Conservation (phyloP, 2,329 filamentous ascomycete genomes). For the Curvularia hawaiiensis region DNA sequence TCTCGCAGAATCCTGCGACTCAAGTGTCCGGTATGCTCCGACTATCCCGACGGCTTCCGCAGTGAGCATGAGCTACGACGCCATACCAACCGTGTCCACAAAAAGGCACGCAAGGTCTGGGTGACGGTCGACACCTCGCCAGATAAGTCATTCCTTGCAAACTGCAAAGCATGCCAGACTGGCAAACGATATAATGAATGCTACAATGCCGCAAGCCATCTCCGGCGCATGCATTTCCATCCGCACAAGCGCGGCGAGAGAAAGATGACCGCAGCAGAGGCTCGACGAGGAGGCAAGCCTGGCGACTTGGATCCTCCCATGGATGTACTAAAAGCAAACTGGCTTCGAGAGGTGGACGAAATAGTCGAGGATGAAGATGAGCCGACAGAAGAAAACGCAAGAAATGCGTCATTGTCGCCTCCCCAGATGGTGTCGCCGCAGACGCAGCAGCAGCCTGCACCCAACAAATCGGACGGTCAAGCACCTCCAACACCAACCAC, state of each 20-base stretch:
- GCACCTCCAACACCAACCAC: constrained; percentile 46
- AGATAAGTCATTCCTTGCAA: constrained; percentile 69
- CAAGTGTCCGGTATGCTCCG: constrained; percentile 69
- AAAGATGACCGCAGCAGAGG: constrained; percentile 61
- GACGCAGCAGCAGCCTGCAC: constrained; percentile 20
- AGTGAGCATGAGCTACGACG: constrained; percentile 74
- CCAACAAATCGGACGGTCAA: constrained; percentile 34
- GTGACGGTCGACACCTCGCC: constrained; percentile 66
- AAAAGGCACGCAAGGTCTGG: constrained; percentile 64
- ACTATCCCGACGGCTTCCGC: constrained; percentile 79
- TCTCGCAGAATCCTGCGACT: constrained; percentile 42
- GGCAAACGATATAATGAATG: constrained; percentile 86
- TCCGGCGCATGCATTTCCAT: constrained; percentile 87
- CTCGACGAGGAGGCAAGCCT: constrained; percentile 64
- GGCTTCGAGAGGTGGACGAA: constrained; percentile 64
- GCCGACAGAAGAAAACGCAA: constrained; percentile 27
- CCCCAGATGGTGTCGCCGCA: constrained; percentile 18
- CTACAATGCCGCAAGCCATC: constrained; percentile 91
- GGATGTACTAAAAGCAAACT: constrained; percentile 62
- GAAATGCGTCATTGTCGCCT: constrained; percentile 27
- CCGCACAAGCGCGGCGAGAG: constrained; percentile 62
- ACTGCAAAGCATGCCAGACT: constrained; percentile 81
- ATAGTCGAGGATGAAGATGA: constrained; percentile 38
- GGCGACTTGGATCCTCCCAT: constrained; percentile 62
- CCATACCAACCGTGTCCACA: constrained; percentile 69